Percentiles rank a stretch among this genome's conserved stretches.
phyloP scores from a whole-genome alignment of 2,329 filamentous ascomycete genomes.

The Phialocephala sp. region DNA sequence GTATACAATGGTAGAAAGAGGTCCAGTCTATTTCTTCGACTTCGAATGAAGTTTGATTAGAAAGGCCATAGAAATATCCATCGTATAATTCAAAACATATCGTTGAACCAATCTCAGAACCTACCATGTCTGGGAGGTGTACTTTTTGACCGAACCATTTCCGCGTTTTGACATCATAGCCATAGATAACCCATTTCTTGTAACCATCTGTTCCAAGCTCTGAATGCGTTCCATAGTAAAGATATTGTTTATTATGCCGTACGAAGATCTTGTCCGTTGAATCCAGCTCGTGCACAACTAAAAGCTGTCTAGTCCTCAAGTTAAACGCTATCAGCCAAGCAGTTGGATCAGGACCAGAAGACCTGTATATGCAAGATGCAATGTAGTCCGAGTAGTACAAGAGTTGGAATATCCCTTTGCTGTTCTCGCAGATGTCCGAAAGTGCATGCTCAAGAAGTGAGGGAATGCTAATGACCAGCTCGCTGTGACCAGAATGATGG shows the following conservation, averaged over 20 bases:
- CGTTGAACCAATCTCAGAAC: constrained; percentile 68
- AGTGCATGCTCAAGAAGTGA: constrained; percentile 47
- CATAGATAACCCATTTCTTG: constrained; percentile 66
- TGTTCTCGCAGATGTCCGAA: constrained; percentile 43
- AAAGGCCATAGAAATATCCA: constrained; percentile 71
- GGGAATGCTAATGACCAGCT: constrained; percentile 62
- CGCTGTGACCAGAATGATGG: constrained; percentile 52
- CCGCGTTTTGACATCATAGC: constrained; percentile 52
- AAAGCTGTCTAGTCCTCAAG: constrained; percentile 46
- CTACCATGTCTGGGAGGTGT: constrained; percentile 63
- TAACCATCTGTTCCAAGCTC: constrained; percentile 57
- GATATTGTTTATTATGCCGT: constrained; percentile 63
- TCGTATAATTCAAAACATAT: constrained; percentile 75
- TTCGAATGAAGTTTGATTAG: constrained; percentile 67
- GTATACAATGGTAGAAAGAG: constrained; percentile 71
- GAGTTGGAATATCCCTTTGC: constrained; percentile 56
- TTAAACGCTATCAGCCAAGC: constrained; percentile 61
- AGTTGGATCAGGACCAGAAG: constrained; percentile 45
- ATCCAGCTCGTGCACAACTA: constrained; percentile 50
- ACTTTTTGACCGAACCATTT: constrained; percentile 53
- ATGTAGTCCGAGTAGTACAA: constrained; percentile 63
- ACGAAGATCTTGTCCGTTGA: constrained; percentile 67
- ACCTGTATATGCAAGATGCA: constrained; percentile 61
- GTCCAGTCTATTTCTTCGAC: constrained; percentile 69
- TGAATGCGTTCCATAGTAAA: constrained; percentile 72